Percentiles rank a stretch among this genome's conserved stretches.
Evolutionary conservation across 2,329 filamentous ascomycete genomes (phyloP).

Genomic region (Colletotrichum gloeosporioides): DNA sequence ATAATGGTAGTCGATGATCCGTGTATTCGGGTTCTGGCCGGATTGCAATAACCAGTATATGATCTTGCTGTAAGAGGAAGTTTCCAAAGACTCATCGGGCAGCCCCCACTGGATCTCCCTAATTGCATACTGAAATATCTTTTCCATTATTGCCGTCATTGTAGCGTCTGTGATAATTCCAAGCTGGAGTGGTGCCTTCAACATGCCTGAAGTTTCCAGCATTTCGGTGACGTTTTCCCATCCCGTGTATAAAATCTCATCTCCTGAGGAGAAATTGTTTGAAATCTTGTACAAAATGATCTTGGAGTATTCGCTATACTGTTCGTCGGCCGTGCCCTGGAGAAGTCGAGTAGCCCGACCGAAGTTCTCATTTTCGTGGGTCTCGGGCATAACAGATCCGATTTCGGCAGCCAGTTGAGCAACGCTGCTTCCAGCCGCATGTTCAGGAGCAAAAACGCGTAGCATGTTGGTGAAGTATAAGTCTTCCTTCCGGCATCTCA

Average conservation of each 20-base stretch:
- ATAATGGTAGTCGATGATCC: too few species aligned
- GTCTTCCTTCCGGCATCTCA: neutral
- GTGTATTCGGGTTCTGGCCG: too few species aligned
- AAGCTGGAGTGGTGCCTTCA: too few species aligned
- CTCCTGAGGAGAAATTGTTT: neutral
- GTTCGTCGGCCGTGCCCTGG: neutral
- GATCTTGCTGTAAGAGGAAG: too few species aligned
- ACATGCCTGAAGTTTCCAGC: too few species aligned
- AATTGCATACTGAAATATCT: too few species aligned
- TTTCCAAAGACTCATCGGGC: too few species aligned
- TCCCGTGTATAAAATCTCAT: neutral
- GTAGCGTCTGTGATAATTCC: too few species aligned
- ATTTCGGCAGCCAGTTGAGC: neutral
- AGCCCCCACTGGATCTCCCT: too few species aligned
- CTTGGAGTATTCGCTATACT: neutral
- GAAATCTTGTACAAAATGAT: neutral
- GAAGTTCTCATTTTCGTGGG: neutral
- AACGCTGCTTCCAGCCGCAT: neutral
- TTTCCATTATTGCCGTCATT: too few species aligned
- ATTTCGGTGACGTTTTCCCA: too few species aligned
- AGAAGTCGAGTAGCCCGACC: neutral
- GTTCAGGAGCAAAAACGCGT: neutral
- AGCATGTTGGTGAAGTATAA: neutral
- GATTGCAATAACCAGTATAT: too few species aligned
- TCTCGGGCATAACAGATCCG: neutral